Evolutionary conservation across 345 rosid genomes (phyloP).

Genomic region (Eucalyptus lansdowneana): DNA sequence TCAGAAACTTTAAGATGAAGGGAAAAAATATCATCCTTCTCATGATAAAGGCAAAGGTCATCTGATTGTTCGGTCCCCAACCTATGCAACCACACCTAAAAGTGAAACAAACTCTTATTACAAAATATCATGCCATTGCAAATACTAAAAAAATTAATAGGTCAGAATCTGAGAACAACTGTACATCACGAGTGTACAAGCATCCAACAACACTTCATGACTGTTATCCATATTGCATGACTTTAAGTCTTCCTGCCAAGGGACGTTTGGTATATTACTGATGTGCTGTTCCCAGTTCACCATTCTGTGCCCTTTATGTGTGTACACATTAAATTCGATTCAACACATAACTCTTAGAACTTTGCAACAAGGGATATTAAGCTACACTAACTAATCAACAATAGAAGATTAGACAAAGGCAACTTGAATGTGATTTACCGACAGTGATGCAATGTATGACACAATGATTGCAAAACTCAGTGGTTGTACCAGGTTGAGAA

Average conservation of each 20-base stretch:
- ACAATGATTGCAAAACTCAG: not conserved
- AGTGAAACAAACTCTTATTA: not conserved
- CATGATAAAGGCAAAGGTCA: slow-evolving; percentile 82
- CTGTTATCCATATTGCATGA: not conserved
- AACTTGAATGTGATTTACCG: not conserved
- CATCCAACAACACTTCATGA: not conserved
- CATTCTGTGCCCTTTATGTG: not conserved
- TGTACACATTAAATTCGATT: not conserved
- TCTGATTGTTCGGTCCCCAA: slow-evolving; percentile 59
- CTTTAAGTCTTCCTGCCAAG: not conserved
- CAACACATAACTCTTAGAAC: not conserved
- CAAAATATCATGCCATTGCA: not conserved
- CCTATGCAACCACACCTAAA: slow-evolving; percentile 85
- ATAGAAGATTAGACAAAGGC: not conserved
- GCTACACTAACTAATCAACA: not conserved
- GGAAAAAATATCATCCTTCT: slow-evolving; percentile 81
- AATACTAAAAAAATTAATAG: not conserved
- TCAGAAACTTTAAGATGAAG: slow-evolving; percentile 60
- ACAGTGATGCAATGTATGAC: not conserved
- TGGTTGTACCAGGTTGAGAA: not conserved
- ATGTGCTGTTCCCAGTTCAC: not conserved
- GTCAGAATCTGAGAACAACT: not conserved
- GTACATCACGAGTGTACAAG: not conserved
- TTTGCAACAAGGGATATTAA: not conserved
- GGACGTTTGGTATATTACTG: not conserved